Percentiles rank a stretch among this genome's conserved stretches.
Evolutionary conservation across 2,329 filamentous ascomycete species (phyloP).

Genomic region (Lasiodiplodia gonubiensis): DNA sequence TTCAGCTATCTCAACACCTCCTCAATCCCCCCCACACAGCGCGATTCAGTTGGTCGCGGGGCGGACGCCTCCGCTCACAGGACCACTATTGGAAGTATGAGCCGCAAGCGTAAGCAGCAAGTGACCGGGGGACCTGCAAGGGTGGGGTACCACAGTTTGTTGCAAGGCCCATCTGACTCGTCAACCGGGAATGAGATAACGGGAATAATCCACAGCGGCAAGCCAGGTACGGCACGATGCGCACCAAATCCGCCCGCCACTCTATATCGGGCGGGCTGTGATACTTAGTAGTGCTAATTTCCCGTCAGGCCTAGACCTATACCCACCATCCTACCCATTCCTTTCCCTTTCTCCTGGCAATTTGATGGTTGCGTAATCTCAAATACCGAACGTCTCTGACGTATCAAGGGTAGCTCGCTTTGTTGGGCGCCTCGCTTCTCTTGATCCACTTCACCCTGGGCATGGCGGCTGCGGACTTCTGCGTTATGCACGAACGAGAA

Average conservation of each 20-base stretch:
- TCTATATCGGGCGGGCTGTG: background rate
- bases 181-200: conserved; percentile 1
- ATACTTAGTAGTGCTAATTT: background rate
- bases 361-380: conserved; percentile 9
- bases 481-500: conserved; percentile 1
- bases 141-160: conserved; percentile 15
- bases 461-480: background rate
- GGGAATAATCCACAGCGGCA: conserved; percentile 3
- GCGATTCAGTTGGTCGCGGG: background rate
- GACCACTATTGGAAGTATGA: background rate
- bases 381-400: background rate
- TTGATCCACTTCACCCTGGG: background rate
- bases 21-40: background rate
- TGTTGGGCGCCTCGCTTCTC: background rate
- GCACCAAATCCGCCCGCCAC: background rate
- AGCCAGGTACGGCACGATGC: conserved; percentile 16
- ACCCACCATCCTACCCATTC: background rate
- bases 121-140: background rate
- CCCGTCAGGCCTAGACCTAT: conserved; percentile 3
- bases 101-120: conserved; percentile 9
- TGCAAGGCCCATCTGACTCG: conserved; percentile 16
- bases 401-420: conserved; percentile 5
- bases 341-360: background rate
- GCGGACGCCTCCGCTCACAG: background rate
- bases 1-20: background rate